phyloP scores from a whole-genome alignment of 106 monocot species.

The Acorus gramineus region DNA sequence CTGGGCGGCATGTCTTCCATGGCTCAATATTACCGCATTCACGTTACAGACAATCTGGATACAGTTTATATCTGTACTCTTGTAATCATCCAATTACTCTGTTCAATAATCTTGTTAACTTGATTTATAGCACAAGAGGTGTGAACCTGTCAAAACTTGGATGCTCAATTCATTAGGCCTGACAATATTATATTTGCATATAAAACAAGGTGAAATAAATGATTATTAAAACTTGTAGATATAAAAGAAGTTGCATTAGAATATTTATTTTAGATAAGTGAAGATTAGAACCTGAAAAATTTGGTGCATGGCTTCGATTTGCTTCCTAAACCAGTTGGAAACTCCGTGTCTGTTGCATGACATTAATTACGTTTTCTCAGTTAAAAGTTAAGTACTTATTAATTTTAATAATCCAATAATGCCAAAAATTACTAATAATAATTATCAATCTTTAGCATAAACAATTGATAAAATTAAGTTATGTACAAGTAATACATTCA shows the following conservation, averaged over 20 bases:
- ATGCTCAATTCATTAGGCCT: constrained; percentile 36
- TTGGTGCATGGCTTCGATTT: constrained; percentile 12
- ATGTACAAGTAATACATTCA: too few species aligned
- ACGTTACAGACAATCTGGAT: background rate
- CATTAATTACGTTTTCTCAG: constrained; percentile 7
- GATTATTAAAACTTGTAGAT: constrained; percentile 5
- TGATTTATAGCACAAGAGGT: constrained; percentile 32
- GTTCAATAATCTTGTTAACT: constrained; percentile 53
- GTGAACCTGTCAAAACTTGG: constrained; percentile 58
- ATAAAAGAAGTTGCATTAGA: constrained; percentile 17
- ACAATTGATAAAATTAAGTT: too few species aligned
- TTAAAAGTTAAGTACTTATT: background rate
- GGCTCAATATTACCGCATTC: too few species aligned
- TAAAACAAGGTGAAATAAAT: background rate
- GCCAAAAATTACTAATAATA: constrained; percentile 1
- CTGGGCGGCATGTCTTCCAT: too few species aligned
- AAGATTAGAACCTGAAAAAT: constrained; percentile 12
- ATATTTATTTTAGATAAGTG: constrained; percentile 7
- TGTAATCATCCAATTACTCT: constrained; percentile 22
- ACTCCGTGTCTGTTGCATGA: constrained; percentile 4
- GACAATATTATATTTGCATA: constrained; percentile 14
- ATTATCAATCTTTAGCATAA: background rate
- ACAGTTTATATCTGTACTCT: constrained; percentile 4
- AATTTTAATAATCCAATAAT: background rate
- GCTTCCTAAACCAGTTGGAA: constrained; percentile 5